These are phyloP conservation scores for Drechslera avenae DNA, from an alignment of 2,329 filamentous ascomycete genomes.

Conservation along the genomic window DNA sequence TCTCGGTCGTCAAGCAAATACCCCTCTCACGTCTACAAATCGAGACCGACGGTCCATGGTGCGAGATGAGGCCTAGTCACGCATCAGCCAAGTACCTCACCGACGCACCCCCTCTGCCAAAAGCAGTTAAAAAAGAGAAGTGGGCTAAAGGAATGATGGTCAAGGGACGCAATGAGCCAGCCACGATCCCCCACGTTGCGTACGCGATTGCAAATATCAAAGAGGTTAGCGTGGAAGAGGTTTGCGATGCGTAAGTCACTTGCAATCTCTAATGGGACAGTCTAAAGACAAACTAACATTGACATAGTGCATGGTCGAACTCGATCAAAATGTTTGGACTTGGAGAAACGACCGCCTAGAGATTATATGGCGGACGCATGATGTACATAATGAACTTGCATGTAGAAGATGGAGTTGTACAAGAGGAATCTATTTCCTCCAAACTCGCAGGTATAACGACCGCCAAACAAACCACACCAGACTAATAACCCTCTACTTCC, in stretches of 20 bases:
- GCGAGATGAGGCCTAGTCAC: conserved; percentile 88
- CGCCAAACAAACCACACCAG: conserved; percentile 18
- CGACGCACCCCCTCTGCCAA: conserved; percentile 73
- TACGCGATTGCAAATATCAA: conserved; percentile 87
- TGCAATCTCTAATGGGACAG: not conserved
- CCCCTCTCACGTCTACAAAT: conserved; percentile 83
- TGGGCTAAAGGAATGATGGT: conserved; percentile 88
- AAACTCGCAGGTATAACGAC: conserved; percentile 29
- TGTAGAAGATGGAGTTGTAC: conserved; percentile 21
- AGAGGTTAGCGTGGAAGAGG: conserved; percentile 75
- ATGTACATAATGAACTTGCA: conserved; percentile 6
- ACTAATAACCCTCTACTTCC: conserved; percentile 49
- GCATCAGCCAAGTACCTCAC: conserved; percentile 77
- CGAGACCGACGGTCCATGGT: conserved; percentile 97
- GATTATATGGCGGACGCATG: too few species aligned
- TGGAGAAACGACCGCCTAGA: conserved; percentile 29
- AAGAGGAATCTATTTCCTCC: conserved; percentile 13
- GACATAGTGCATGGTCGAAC: conserved; percentile 45
- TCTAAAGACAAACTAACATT: conserved; percentile 5
- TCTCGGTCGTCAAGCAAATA: conserved; percentile 79
- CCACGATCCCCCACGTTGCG: conserved; percentile 84
- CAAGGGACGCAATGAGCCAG: conserved; percentile 93
- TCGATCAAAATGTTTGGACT: conserved; percentile 50
- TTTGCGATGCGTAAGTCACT: conserved; percentile 73
- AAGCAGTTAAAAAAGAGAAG: conserved; percentile 93